phyloP scores from a whole-genome alignment of 768 basidiomycete species.

The Psilocybe sp. region DNA sequence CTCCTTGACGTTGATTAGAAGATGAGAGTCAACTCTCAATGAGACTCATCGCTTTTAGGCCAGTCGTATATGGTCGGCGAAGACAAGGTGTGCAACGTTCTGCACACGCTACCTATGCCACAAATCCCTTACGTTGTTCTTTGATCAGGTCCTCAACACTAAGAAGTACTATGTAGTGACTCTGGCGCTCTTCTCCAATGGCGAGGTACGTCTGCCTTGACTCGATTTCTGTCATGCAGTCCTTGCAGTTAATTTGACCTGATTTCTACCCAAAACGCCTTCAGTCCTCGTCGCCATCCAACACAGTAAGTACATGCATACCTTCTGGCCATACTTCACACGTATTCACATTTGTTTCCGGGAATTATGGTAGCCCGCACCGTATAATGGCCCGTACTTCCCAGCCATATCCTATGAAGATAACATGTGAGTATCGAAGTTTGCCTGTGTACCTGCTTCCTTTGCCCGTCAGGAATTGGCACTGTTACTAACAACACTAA shows the following conservation, averaged over 20 bases:
- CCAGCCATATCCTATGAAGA: slow-evolving; percentile 56
- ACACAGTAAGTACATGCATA: slow-evolving; percentile 36
- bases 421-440: slow-evolving; percentile 42
- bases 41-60: slow-evolving; percentile 27
- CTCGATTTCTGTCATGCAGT: not conserved
- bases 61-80: slow-evolving; percentile 47
- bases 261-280: not conserved
- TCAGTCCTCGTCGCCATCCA: slow-evolving; percentile 61
- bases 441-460: too few relatives aligned
- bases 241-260: not conserved
- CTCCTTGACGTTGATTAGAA: not conserved
- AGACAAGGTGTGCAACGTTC: slow-evolving; percentile 36
- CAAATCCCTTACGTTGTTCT: not conserved
- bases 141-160: slow-evolving; percentile 41
- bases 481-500: not conserved
- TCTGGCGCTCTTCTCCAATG: slow-evolving; percentile 55
- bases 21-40: not conserved
- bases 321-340: slow-evolving; percentile 2
- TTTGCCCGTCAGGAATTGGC: not conserved
- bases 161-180: slow-evolving; percentile 53
- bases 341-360: not conserved
- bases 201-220: slow-evolving; percentile 40
- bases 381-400: slow-evolving; percentile 58
- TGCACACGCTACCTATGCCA: not conserved
- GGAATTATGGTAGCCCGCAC: slow-evolving; percentile 38